These are phyloP conservation scores for Saccharomycopsis fodiens DNA, from an alignment of 805 yeast genomes.

Conservation along the genomic window DNA sequence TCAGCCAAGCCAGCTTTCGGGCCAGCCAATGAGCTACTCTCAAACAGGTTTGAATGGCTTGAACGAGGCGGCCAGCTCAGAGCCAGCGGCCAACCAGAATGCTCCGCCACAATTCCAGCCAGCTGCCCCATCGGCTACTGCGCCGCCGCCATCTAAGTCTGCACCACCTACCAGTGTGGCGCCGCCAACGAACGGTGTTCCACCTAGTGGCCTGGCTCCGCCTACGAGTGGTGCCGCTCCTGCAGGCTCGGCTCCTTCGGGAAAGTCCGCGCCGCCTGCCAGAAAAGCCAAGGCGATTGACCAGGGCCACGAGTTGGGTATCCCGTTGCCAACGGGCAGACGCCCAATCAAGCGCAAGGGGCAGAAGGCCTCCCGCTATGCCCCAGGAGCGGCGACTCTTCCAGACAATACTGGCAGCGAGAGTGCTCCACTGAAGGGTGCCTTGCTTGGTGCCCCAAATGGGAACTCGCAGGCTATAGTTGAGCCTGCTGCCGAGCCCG, in stretches of 20 bases:
- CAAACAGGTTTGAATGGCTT: not conserved
- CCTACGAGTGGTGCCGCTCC: too few relatives aligned
- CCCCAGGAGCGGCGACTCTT: too few relatives aligned
- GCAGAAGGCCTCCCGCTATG: slow-evolving; percentile 6
- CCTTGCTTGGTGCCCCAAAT: too few relatives aligned
- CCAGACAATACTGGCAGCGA: too few relatives aligned
- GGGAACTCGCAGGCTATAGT: too few relatives aligned
- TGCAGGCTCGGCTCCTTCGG: too few relatives aligned
- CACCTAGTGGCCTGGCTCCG: slow-evolving; percentile 2
- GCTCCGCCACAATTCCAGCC: too few relatives aligned
- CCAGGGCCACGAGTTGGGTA: not conserved
- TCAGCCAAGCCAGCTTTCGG: too few relatives aligned
- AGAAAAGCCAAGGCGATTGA: not conserved
- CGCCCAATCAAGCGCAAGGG: not conserved
- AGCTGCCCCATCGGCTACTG: not conserved
- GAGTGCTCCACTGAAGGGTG: too few relatives aligned
- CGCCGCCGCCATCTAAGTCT: not conserved
- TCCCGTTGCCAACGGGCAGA: not conserved
- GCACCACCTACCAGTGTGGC: not conserved
- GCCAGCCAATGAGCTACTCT: too few relatives aligned
- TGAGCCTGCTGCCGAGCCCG: too few relatives aligned
- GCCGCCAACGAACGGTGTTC: not conserved
- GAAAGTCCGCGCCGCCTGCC: not conserved
- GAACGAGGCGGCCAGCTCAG: not conserved
- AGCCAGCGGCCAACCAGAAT: not conserved